Evolutionary conservation across 805 yeast genomes (phyloP), one percentile per base, ranked within the genome.

Genomic region (Saccharomycopsis sp.): DNA sequence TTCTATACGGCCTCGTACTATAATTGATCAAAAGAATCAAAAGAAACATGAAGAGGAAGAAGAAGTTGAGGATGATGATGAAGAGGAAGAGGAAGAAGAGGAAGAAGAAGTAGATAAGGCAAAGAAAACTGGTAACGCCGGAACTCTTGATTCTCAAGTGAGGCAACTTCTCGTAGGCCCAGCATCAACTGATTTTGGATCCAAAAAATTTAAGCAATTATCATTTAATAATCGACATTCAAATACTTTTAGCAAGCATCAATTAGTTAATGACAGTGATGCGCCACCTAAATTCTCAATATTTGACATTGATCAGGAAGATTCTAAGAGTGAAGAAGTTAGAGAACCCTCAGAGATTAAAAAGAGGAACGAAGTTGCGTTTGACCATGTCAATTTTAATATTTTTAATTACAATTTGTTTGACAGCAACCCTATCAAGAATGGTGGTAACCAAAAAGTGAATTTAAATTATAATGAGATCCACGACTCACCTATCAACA

Each of bases 211-310:
- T 32, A 40, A 41, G 16, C 49, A 45, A 22, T 26, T 45, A 19
- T 43, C 47, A 8, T 46, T 43, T 27, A 40, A 38, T 16, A 41
- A 40, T 19, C 37, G 26, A 34, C 22, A 27, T 21, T 14, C 35
- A 4, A 38, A 31, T 3, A 5, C 36, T 6, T 38, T 38, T 20
- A 47, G 38, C 33, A n/a, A 43, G 11, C 50, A 42, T 28, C n/a
- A 31, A 23, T 23, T 40, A 4, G 26, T 40, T 9, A 31, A 46
- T 31, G 52, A 49, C 37, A 32, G 20, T 11, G 45, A 49, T 23
- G 50, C 51, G 2, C 52, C 52, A 4, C 52, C 52, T 6, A 31
- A 29, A 16, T 19, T 43, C 27, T 31, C 51, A 4, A 20, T 49
- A 21, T 27, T 31, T 3, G 52, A 45, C 13, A 20, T 41, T n/a